Percentiles rank a stretch among this genome's conserved stretches.
phyloP scores from a whole-genome alignment of 106 monocot species.

The Allium fistulosum region DNA sequence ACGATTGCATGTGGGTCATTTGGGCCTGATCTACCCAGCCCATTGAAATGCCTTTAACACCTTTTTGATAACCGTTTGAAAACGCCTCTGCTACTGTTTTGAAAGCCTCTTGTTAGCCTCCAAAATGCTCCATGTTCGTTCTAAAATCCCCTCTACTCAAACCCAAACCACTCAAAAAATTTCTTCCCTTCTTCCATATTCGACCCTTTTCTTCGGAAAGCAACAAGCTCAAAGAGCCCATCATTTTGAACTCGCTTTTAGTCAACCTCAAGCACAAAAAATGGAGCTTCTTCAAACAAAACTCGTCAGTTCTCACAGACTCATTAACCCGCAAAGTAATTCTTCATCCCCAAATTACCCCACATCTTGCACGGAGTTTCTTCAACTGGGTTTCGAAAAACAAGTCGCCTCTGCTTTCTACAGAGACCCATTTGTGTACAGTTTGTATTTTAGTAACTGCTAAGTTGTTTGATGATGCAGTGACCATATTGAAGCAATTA shows the following conservation, averaged over 20 bases:
- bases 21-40: too few species aligned
- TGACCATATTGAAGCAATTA: constrained; percentile 13
- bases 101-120: not conserved
- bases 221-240: constrained; percentile 1
- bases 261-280: constrained; percentile 15
- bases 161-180: not conserved
- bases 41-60: too few species aligned
- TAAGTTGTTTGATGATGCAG: constrained; percentile 24
- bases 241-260: constrained; percentile 17
- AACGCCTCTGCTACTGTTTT: too few species aligned
- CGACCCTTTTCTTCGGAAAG: constrained; percentile 1
- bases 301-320: constrained; percentile 16
- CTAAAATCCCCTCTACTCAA: not conserved
- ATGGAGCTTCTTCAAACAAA: constrained; percentile 18
- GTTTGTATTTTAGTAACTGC: constrained; percentile 13
- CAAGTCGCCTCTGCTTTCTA: not conserved
- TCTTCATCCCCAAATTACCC: constrained; percentile 15
- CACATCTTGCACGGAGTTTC: constrained; percentile 16
- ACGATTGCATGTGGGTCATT: too few species aligned
- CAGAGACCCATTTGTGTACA: constrained; percentile 10
- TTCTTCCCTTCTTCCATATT: not conserved
- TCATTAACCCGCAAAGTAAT: constrained; percentile 8
- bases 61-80: too few species aligned
- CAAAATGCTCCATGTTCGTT: constrained; percentile 6
- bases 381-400: constrained; percentile 12